phyloP scores from a whole-genome alignment of 2,329 filamentous ascomycete species.

The Leptodontidium sp. region DNA sequence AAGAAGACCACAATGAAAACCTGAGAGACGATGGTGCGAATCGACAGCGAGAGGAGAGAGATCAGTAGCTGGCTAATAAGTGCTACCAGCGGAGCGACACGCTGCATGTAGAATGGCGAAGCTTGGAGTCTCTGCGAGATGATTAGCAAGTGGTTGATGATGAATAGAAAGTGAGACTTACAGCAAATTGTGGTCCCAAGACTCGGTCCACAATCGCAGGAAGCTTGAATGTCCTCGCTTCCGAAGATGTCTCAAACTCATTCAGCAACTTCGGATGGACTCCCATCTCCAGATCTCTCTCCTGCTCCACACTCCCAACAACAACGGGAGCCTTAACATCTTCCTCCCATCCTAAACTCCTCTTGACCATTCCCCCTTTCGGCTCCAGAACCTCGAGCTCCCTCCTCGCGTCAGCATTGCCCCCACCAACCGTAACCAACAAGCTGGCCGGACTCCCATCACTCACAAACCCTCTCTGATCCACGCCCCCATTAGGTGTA shows the following conservation, averaged over 20 bases:
- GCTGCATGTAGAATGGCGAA: constrained; percentile 24
- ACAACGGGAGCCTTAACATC: not conserved
- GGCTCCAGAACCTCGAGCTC: not conserved
- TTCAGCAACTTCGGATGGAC: constrained; percentile 30
- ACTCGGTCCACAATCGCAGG: constrained; percentile 24
- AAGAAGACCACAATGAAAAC: constrained; percentile 31
- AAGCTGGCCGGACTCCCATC: constrained; percentile 27
- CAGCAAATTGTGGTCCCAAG: constrained; percentile 31
- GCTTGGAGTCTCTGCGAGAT: constrained; percentile 22
- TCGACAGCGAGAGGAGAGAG: constrained; percentile 31
- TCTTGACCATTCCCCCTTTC: constrained; percentile 12
- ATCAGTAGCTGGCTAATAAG: constrained; percentile 26
- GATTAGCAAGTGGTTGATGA: constrained; percentile 4
- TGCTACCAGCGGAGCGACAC: constrained; percentile 23
- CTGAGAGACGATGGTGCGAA: constrained; percentile 30
- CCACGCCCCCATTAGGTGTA: constrained; percentile 57
- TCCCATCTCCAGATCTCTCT: constrained; percentile 30
- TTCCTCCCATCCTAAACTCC: constrained; percentile 25
- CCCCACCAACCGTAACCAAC: constrained; percentile 37
- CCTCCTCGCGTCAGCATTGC: constrained; percentile 31
- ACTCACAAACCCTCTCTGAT: constrained; percentile 70
- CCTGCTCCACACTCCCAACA: not conserved
- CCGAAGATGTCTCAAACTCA: constrained; percentile 17
- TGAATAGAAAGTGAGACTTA: constrained; percentile 14
- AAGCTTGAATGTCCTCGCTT: constrained; percentile 17